Base-by-base conservation (phyloP, 192 early-diverging fungal species). In the Paraglomus occultum region DNA sequence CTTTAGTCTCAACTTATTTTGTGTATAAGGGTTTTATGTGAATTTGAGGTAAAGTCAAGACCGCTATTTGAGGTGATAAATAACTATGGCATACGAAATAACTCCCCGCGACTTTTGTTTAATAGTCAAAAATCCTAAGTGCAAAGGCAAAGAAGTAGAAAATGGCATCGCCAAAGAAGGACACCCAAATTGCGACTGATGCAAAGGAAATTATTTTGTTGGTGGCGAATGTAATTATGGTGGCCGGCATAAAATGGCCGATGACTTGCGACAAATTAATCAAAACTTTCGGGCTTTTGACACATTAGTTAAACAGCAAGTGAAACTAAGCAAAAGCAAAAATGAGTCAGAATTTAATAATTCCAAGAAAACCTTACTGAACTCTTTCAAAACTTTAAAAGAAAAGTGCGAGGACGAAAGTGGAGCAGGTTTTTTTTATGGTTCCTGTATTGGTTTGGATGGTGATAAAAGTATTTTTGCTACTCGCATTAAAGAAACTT, bases 181-280 rank as follows among this genome's bases (percentile, higher is more conserved):
- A n/a, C 53, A 55, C 53, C n/a, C 15, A 55, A 55, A 55, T 10
- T 55, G 53, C 23, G n/a, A 20, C n/a, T 18, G 7, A 18, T 55
- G 53, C 18, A 55, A 55, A 55, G 53, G 53, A 18, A 55, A 55
- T 55, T 55, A 55, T 55, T 55, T 55, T 55, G 53, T 55, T 8
- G 53, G 53, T 20, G 53, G 53, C 9, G 53, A 55, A 55, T 55
- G 53, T 55, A 55, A 55, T 55, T 55, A 55, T 55, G 53, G 53
- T 22, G 53, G 53, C 18, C 6, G 53, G 53, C 53, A 55, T 22
- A 10, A 8, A 8, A 55, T 55, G 53, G 53, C 15, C 6, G 53
- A 6, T n/a, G 53, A 55, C 6, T 55, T 55, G 23, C 15, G 23
- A 6, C 6, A 17, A 6, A 20, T 55, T 55, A 55, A 55, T 55